Conservation (phyloP, 1,284 basidiomycete genomes). For the Irpex rosettiformis region DNA sequence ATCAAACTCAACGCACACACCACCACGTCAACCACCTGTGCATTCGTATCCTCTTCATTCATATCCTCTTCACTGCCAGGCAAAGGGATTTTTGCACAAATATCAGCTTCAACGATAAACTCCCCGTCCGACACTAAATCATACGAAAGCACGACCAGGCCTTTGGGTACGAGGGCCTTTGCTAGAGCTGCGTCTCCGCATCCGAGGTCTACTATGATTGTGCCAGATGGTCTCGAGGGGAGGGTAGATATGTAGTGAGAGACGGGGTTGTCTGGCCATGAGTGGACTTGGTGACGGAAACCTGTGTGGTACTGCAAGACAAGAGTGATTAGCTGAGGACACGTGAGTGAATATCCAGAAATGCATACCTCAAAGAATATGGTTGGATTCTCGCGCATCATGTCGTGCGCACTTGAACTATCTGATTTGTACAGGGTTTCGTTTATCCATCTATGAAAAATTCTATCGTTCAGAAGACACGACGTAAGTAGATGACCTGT, state of each 20-base stretch:
- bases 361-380: conserved; percentile 71
- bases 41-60: conserved; percentile 37
- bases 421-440: conserved; percentile 84
- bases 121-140: conserved; percentile 74
- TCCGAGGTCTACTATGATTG: conserved; percentile 89
- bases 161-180: conserved; percentile 63
- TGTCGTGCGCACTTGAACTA: conserved; percentile 66
- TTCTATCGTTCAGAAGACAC: neutral
- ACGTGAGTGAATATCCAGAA: neutral
- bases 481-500: conserved; percentile 1
- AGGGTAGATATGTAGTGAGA: conserved; percentile 66
- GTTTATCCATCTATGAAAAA: conserved; percentile 71
- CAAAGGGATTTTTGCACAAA: conserved; percentile 69
- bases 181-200: conserved; percentile 95
- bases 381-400: conserved; percentile 80
- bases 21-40: conserved; percentile 85
- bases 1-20: conserved; percentile 96
- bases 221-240: conserved; percentile 57
- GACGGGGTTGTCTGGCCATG: conserved; percentile 91
- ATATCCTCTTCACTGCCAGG: conserved; percentile 51
- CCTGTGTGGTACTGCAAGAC: conserved; percentile 79
- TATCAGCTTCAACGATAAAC: conserved; percentile 80
- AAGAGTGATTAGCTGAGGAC: neutral
- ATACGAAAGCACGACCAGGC: conserved; percentile 72
- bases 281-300: conserved; percentile 84